These are phyloP conservation scores for Rhizomucor pusillus DNA, from an alignment of 371 early-diverging fungal genomes.

Conservation along the genomic window DNA sequence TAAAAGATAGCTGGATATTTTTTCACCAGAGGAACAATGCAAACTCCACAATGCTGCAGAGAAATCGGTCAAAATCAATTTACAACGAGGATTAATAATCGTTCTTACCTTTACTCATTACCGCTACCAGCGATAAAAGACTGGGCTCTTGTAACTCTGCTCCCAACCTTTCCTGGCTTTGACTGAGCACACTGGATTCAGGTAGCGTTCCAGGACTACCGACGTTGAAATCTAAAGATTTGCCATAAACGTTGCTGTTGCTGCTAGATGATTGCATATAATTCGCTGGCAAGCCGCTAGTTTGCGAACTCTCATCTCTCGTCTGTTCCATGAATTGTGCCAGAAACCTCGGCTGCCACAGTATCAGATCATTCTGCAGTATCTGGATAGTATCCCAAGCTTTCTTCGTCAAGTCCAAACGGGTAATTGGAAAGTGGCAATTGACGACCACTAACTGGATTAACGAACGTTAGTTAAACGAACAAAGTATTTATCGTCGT, in stretches of 20 bases:
- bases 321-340: slow-evolving; percentile 1
- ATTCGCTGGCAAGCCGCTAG: too few relatives aligned
- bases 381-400: slow-evolving; percentile 67
- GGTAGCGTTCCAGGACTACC: not conserved
- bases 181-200: slow-evolving; percentile 28
- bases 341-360: slow-evolving; percentile 61
- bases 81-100: not conserved
- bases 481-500: not conserved
- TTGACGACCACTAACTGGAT: slow-evolving; percentile 56
- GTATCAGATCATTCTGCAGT: slow-evolving; percentile 64
- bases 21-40: slow-evolving; percentile 7
- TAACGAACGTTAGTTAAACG: not conserved
- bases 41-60: slow-evolving; percentile 33
- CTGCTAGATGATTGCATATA: not conserved
- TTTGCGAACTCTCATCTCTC: not conserved
- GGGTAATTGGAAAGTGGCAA: slow-evolving; percentile 64
- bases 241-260: not conserved
- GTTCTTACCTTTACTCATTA: slow-evolving; percentile 30
- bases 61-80: not conserved
- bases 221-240: not conserved
- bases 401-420: slow-evolving; percentile 55
- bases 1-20: slow-evolving; percentile 33
- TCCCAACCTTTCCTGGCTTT: slow-evolving; percentile 31
- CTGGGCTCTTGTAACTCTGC: slow-evolving; percentile 12
- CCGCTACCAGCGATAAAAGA: slow-evolving; percentile 32